Evolutionary conservation across 306 rosid species (phyloP).

Genomic region (Quercus aquifolioides): DNA sequence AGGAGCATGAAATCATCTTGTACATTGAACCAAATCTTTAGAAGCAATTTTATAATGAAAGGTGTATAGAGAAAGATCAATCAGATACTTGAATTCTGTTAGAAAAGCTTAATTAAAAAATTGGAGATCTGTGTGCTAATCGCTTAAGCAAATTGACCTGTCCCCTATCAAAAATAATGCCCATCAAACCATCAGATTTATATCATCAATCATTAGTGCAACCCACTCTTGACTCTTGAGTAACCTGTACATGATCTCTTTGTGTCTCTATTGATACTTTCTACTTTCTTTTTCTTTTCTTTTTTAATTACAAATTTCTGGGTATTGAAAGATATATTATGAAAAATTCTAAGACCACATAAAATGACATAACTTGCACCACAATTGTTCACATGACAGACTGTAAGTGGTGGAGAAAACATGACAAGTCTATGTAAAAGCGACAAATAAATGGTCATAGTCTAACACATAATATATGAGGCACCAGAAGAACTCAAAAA

Average conservation of each 20-base stretch:
- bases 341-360: too few species aligned
- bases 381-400: too few species aligned
- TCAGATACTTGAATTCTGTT: not conserved
- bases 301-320: too few species aligned
- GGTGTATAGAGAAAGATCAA: not conserved
- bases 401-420: too few species aligned
- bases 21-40: conserved; percentile 25
- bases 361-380: too few species aligned
- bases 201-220: not conserved
- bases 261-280: too few species aligned
- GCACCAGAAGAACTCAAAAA: too few species aligned
- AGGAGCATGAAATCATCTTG: conserved; percentile 10
- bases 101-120: not conserved
- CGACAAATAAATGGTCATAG: fast-evolving
- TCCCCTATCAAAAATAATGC: conserved; percentile 9
- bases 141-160: conserved; percentile 11
- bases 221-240: not conserved
- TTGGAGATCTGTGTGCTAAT: conserved; percentile 2
- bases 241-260: too few species aligned
- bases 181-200: conserved; percentile 4
- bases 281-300: too few species aligned
- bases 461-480: too few species aligned
- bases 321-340: too few species aligned
- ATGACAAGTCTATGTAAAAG: too few species aligned
- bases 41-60: conserved; percentile 13